These are phyloP conservation scores for Dendrothele bispora DNA, from an alignment of 768 basidiomycete genomes.

Conservation along the genomic window DNA sequence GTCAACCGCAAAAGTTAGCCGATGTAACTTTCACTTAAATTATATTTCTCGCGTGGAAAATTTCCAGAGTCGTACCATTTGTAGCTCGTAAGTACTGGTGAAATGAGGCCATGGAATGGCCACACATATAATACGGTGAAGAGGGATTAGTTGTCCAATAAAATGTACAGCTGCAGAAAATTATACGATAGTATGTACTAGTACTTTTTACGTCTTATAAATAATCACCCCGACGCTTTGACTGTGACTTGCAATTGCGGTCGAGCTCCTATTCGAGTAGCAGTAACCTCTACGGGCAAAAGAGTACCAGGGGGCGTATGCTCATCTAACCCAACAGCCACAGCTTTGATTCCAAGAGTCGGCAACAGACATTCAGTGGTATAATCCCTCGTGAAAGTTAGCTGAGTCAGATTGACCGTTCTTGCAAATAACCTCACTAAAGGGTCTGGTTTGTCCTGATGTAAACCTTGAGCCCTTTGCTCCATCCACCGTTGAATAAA, in stretches of 20 bases:
- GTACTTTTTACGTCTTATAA: neutral
- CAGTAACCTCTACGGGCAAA: conserved; percentile 14
- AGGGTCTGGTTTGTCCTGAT: neutral
- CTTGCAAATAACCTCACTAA: neutral
- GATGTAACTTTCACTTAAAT: neutral
- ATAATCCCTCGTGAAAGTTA: conserved; percentile 17
- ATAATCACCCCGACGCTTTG: neutral
- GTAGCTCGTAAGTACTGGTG: neutral
- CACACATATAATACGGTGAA: neutral
- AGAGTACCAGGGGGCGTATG: neutral
- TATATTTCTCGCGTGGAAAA: conserved; percentile 7
- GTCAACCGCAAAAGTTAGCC: neutral
- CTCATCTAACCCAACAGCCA: neutral
- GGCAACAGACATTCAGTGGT: conserved; percentile 15
- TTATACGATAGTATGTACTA: neutral
- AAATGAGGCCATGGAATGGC: neutral
- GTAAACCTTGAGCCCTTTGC: neutral
- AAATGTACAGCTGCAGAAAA: neutral
- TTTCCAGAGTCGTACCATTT: conserved; percentile 29
- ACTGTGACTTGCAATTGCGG: conserved; percentile 21
- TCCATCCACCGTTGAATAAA: conserved; percentile 39
- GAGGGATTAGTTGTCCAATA: neutral
- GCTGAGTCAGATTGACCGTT: neutral
- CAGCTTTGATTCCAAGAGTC: conserved; percentile 3
- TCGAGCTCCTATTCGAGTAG: conserved; percentile 27